Evolutionary conservation across 1,284 basidiomycete species (phyloP).

Genomic region (Microbotryum scabiosae): DNA sequence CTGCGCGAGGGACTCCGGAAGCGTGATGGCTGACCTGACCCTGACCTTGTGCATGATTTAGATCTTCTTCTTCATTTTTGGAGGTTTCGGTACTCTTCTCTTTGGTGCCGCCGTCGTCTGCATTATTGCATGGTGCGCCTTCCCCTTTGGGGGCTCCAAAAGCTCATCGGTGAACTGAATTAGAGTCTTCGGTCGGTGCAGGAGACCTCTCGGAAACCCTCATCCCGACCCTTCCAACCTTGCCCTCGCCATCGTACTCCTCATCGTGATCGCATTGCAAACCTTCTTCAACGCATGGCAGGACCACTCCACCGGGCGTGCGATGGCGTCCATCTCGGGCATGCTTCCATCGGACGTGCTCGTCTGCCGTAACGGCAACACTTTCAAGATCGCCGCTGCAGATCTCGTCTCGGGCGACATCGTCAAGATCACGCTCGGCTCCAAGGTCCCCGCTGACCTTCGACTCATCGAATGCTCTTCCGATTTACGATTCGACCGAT

Average conservation of each 20-base stretch:
- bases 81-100: slow-evolving; percentile 53
- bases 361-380: slow-evolving; percentile 41
- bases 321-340: slow-evolving; percentile 44
- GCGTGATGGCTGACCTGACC: too few relatives aligned
- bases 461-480: slow-evolving; percentile 46
- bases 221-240: slow-evolving; percentile 44
- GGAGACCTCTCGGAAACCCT: slow-evolving; percentile 46
- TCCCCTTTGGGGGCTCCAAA: neutral
- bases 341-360: slow-evolving; percentile 44
- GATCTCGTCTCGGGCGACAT: slow-evolving; percentile 44
- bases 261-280: slow-evolving; percentile 45
- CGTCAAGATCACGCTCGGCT: slow-evolving; percentile 43
- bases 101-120: slow-evolving; percentile 47
- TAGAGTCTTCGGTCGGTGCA: slow-evolving; percentile 19
- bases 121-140: slow-evolving; percentile 44
- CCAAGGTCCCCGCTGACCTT: slow-evolving; percentile 46
- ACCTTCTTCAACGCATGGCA: slow-evolving; percentile 48
- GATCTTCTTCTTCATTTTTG: slow-evolving; percentile 44
- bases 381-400: slow-evolving; percentile 33
- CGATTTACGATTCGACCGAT: slow-evolving; percentile 55
- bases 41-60: slow-evolving; percentile 3
- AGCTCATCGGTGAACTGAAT: neutral
- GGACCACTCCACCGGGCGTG: slow-evolving; percentile 43
- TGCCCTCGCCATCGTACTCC: slow-evolving; percentile 44
- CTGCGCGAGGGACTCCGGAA: too few relatives aligned